These are phyloP conservation scores for Diplodia mutila DNA, from an alignment of 2,329 filamentous ascomycete species.

Conservation along the genomic window DNA sequence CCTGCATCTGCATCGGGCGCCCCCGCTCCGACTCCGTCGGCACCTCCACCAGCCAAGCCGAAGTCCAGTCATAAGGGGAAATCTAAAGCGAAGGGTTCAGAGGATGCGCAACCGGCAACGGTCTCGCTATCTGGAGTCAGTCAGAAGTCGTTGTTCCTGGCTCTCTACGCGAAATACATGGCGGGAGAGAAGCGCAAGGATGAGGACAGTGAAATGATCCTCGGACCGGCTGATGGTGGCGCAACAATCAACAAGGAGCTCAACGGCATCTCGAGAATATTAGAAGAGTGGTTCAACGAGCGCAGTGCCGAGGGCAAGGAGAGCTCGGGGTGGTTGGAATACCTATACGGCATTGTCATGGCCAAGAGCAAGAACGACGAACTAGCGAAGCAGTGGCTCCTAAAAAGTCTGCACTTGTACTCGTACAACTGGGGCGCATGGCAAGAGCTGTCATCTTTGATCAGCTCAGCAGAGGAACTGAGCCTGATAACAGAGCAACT, in stretches of 20 bases:
- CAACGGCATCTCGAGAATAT: conserved; percentile 70
- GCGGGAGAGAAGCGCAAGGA: conserved; percentile 95
- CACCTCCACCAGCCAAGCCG: conserved; percentile 33
- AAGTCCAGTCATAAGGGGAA: conserved; percentile 63
- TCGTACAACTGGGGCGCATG: conserved; percentile 98
- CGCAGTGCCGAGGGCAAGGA: conserved; percentile 57
- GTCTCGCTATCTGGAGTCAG: conserved; percentile 62
- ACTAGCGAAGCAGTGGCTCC: conserved; percentile 81
- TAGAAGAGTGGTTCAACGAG: conserved; percentile 80
- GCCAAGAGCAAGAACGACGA: conserved; percentile 89
- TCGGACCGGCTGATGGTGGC: conserved; percentile 88
- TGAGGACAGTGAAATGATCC: conserved; percentile 95
- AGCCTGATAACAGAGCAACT: conserved; percentile 72
- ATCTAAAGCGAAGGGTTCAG: conserved; percentile 47
- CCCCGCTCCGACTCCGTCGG: conserved; percentile 52
- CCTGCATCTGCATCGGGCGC: conserved; percentile 75
- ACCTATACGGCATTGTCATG: conserved; percentile 87
- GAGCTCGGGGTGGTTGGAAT: conserved; percentile 93
- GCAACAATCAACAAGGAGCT: conserved; percentile 85
- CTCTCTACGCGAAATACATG: conserved; percentile 89
- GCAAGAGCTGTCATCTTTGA: conserved; percentile 84
- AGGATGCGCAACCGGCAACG: conserved; percentile 36
- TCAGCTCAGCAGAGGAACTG: conserved; percentile 81
- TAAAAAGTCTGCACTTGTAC: conserved; percentile 84
- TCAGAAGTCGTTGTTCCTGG: conserved; percentile 89